Evolutionary conservation across 345 rosid species (phyloP), one percentile per base, ranked within the genome.

Genomic region (Xanthoceras sorbifolium): DNA sequence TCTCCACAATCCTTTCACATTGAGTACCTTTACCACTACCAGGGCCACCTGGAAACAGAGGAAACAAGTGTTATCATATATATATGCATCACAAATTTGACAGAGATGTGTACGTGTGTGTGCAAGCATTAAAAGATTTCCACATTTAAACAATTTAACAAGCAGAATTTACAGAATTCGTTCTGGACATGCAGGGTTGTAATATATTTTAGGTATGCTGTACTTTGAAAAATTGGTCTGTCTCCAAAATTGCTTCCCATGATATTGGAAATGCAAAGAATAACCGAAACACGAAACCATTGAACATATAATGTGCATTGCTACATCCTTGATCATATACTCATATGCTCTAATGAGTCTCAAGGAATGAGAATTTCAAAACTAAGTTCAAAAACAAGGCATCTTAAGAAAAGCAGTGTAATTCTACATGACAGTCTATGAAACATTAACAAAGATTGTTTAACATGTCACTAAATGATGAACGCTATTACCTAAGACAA

Each of bases 21-120:
- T 91, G 98, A 7, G 97, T 92, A 38, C 98, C 98, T 85, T 92
- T 94, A 50, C 97, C 97, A 84, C 97, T 91, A 64, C 97, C 96
- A 72, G 93, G 92, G 69, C 96, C 96, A 77, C 96, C 93, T 90
- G 62, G 52, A 64, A 69, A 54, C 63, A 14, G 60, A 59, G 61
- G 50, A n/a, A 55, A 54, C 29, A 66, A 34, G 22, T 48, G 31
- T 20, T 40, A 66, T n/a, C 25, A 55, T n/a, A 66, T 42, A 77
- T 14, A 59, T 8, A 62, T n/a, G 48, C 65, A 67, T n/a, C 9
- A 22, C 20, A 73, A 61, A 40, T 28, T 61, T 59, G 23, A n/a
- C 17, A 72, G 12, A 31, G n/a, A 50, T 17, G 57, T 50, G 5
- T 6, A 1, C 2, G 14, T 42, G 11, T 7, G 12, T 50, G 22